These are phyloP conservation scores for Amanita molliuscula DNA, from an alignment of 768 basidiomycete species.

Conservation along the genomic window DNA sequence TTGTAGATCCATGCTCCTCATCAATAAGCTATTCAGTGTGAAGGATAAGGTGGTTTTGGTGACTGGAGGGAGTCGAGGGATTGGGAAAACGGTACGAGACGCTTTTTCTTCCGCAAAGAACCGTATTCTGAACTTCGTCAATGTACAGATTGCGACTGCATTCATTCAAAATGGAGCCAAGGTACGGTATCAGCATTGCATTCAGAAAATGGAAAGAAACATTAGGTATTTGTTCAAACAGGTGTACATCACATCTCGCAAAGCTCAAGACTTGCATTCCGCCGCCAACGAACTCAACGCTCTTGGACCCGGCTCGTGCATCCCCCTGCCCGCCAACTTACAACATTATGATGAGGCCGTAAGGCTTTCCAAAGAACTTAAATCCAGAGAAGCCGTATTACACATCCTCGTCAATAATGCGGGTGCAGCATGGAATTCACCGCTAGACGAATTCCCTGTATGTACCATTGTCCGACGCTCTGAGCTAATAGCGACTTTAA, in stretches of 20 bases:
- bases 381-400: constrained; percentile 38
- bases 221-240: constrained; percentile 11
- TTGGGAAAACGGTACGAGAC: constrained; percentile 49
- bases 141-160: constrained; percentile 46
- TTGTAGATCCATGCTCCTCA: background rate
- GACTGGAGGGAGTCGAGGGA: constrained; percentile 57
- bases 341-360: constrained; percentile 44
- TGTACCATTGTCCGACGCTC: constrained; percentile 8
- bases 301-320: constrained; percentile 43
- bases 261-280: constrained; percentile 35
- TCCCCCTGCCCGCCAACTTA: constrained; percentile 44
- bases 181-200: constrained; percentile 1
- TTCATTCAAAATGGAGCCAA: constrained; percentile 51
- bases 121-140: constrained; percentile 8
- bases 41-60: constrained; percentile 45
- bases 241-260: constrained; percentile 58
- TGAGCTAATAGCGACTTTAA: background rate
- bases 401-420: constrained; percentile 59
- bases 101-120: background rate
- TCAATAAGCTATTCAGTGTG: constrained; percentile 35
- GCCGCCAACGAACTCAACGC: constrained; percentile 42
- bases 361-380: constrained; percentile 38
- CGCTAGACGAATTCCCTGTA: constrained; percentile 37
- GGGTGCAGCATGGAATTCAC: constrained; percentile 44
- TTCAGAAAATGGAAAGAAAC: background rate